Conservation (phyloP, 495 filamentous ascomycete species). For the Margaritispora aquatica region DNA sequence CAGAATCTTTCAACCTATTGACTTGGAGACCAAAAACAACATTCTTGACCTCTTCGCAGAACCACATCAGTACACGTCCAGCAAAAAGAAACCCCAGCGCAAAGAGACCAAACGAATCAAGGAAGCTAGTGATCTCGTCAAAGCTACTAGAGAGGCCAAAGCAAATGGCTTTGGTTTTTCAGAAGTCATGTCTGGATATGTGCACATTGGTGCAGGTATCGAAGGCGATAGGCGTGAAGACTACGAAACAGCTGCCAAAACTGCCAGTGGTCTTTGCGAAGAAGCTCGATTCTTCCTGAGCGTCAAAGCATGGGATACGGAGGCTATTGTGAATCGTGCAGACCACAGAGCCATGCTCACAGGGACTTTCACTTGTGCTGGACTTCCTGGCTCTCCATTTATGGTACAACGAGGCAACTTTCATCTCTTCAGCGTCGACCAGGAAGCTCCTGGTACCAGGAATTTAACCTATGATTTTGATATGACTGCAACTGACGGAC, state of each 20-base stretch:
- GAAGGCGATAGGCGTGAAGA: slow-evolving; percentile 36
- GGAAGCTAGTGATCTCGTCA: slow-evolving; percentile 35
- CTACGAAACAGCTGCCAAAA: slow-evolving; percentile 49
- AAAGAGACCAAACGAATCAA: slow-evolving; percentile 21
- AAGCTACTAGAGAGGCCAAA: slow-evolving; percentile 33
- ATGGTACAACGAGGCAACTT: slow-evolving; percentile 53
- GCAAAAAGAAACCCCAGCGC: slow-evolving; percentile 24
- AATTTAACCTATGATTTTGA: slow-evolving; percentile 57
- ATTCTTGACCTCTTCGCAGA: slow-evolving; percentile 32
- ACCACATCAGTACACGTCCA: slow-evolving; percentile 10
- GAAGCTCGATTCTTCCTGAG: slow-evolving; percentile 55
- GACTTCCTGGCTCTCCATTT: slow-evolving; percentile 50
- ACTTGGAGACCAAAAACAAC: slow-evolving; percentile 42
- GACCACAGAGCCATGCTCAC: slow-evolving; percentile 51
- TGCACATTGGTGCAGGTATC: slow-evolving; percentile 46
- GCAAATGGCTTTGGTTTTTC: slow-evolving; percentile 50
- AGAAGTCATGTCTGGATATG: slow-evolving; percentile 57
- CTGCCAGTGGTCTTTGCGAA: slow-evolving; percentile 43
- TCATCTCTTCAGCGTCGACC: slow-evolving; percentile 49
- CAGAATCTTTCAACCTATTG: slow-evolving; percentile 35
- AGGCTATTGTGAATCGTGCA: slow-evolving; percentile 32
- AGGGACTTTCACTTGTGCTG: slow-evolving; percentile 56
- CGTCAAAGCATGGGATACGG: slow-evolving; percentile 46
- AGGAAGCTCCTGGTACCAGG: slow-evolving; percentile 45
- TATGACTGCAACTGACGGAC: slow-evolving; percentile 46